These are phyloP conservation scores for Leccinum broughii DNA, from an alignment of 768 basidiomycete species.

Conservation along the genomic window DNA sequence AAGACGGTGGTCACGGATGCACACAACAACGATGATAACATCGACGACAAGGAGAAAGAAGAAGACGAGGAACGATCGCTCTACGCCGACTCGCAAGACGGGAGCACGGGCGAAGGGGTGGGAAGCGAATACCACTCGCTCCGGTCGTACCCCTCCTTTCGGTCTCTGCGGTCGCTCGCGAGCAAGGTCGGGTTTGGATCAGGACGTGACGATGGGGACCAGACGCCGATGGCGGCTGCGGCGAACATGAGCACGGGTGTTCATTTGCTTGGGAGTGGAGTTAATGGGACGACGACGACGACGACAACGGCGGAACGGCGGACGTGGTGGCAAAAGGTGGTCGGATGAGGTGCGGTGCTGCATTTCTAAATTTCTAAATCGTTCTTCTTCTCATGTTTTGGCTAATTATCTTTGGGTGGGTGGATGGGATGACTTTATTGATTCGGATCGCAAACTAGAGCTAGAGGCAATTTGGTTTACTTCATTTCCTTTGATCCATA, in stretches of 20 bases:
- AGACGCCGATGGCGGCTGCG: neutral
- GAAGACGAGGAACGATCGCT: slow-evolving; percentile 22
- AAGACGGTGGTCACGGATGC: neutral
- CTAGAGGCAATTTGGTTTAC: neutral
- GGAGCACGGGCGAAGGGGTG: slow-evolving; percentile 2
- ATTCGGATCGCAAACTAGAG: neutral
- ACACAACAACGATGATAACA: neutral
- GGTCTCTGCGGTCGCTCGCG: slow-evolving; percentile 27
- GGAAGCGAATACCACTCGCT: slow-evolving; percentile 34
- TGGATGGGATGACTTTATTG: neutral
- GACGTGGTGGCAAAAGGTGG: slow-evolving; percentile 35
- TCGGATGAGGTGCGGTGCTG: slow-evolving; percentile 6
- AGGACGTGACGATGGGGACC: neutral
- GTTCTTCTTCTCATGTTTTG: neutral
- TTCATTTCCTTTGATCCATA: neutral
- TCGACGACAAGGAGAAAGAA: neutral
- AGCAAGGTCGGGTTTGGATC: slow-evolving; percentile 5
- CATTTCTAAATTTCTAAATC: neutral
- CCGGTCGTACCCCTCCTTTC: slow-evolving; percentile 26
- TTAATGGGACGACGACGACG: neutral
- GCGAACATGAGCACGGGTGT: slow-evolving; percentile 1
- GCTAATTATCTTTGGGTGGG: neutral
- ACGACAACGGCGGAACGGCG: slow-evolving; percentile 19
- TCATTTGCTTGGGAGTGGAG: neutral
- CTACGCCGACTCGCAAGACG: slow-evolving; percentile 25